These are phyloP conservation scores for Neurospora intermedia DNA, from an alignment of 495 filamentous ascomycete genomes.

Conservation along the genomic window DNA sequence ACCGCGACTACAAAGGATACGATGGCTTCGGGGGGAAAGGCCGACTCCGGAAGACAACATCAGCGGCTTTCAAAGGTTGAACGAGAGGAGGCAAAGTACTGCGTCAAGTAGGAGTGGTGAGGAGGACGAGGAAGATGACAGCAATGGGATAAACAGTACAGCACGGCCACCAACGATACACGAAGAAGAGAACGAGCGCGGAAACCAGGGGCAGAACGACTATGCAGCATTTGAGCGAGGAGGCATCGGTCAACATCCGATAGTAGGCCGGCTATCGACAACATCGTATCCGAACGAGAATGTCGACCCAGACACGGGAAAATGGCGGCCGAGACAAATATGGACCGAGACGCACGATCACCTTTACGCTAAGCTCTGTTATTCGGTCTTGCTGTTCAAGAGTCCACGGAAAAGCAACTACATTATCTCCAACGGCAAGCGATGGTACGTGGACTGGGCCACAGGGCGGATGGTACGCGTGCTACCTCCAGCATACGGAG, in stretches of 20 bases:
- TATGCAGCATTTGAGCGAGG: background rate
- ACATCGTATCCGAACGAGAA: conserved; percentile 25
- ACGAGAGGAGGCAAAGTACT: conserved; percentile 8
- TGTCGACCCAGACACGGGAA: conserved; percentile 29
- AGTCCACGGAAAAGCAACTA: conserved; percentile 36
- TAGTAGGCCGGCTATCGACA: conserved; percentile 19
- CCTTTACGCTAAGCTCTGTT: conserved; percentile 43
- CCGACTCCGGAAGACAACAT: conserved; percentile 17
- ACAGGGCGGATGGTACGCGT: conserved; percentile 33
- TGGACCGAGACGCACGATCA: conserved; percentile 40
- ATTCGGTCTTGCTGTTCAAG: conserved; percentile 36
- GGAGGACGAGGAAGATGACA: conserved; percentile 4
- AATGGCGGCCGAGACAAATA: conserved; percentile 39
- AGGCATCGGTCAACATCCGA: conserved; percentile 10
- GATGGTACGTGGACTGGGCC: conserved; percentile 39
- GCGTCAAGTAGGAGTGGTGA: background rate
- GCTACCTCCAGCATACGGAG: conserved; percentile 30
- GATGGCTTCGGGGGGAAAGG: conserved; percentile 22
- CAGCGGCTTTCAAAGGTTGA: conserved; percentile 14
- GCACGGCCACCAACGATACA: background rate
- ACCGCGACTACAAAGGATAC: conserved; percentile 32
- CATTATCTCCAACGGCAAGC: conserved; percentile 33
- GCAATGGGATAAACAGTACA: conserved; percentile 1
- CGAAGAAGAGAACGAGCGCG: conserved; percentile 6
- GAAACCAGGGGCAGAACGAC: conserved; percentile 4